Conservation (phyloP, 2,329 filamentous ascomycete species). For the Sporothrix inflata region DNA sequence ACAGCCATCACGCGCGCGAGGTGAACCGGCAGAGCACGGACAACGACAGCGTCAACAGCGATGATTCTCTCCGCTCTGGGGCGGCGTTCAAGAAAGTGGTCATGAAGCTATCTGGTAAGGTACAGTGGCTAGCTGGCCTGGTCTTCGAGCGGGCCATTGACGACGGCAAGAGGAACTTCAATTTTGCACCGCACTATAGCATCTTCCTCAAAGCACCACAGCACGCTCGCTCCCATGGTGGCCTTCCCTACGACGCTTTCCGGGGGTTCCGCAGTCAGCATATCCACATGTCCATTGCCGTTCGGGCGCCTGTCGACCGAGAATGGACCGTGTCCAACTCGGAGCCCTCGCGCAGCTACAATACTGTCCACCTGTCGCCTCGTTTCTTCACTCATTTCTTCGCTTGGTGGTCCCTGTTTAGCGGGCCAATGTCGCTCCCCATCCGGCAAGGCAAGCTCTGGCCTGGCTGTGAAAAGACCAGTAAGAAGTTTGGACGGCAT, state of each 20-base stretch:
- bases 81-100: constrained; percentile 97
- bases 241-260: constrained; percentile 82
- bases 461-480: constrained; percentile 91
- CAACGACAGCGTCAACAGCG: constrained; percentile 62
- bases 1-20: constrained; percentile 81
- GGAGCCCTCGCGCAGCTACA: constrained; percentile 86
- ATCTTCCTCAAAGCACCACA: constrained; percentile 82
- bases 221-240: constrained; percentile 63
- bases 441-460: constrained; percentile 90
- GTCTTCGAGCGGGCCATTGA: constrained; percentile 87
- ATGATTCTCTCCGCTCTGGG: constrained; percentile 68
- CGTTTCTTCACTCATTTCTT: constrained; percentile 99
- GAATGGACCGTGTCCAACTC: constrained; percentile 80
- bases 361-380: constrained; percentile 90
- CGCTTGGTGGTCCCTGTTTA: constrained; percentile 96
- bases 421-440: constrained; percentile 89
- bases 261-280: constrained; percentile 94
- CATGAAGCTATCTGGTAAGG: constrained; percentile 97
- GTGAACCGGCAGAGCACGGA: constrained; percentile 56
- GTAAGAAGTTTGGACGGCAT: constrained; percentile 97
- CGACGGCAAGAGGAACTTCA: constrained; percentile 74
- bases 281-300: constrained; percentile 91
- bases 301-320: constrained; percentile 82
- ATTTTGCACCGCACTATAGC: constrained; percentile 91
- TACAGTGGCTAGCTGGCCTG: constrained; percentile 87